These are phyloP conservation scores for Prototheca wickerhamii DNA, from an alignment of 163 green algal genomes.

Conservation along the genomic window DNA sequence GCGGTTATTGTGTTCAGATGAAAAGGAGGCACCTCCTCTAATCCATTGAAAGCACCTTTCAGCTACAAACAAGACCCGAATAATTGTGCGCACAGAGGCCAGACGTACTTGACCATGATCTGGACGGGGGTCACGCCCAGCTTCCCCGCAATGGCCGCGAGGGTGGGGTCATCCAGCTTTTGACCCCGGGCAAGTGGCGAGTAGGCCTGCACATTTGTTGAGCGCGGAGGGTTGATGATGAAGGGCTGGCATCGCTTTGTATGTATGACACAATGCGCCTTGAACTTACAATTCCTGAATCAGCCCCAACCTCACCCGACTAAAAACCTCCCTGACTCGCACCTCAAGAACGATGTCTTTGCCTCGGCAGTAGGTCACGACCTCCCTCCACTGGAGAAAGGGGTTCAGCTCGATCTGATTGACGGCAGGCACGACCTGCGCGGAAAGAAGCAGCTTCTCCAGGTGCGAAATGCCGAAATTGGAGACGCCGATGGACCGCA, in stretches of 20 bases:
- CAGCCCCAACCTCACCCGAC: not conserved
- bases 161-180: conserved; percentile 36
- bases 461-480: conserved; percentile 44
- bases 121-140: conserved; percentile 35
- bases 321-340: not conserved
- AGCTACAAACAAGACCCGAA: not conserved
- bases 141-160: conserved; percentile 25
- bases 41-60: not conserved
- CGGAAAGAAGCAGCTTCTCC: conserved; percentile 30
- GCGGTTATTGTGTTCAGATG: not conserved
- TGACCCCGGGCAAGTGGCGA: conserved; percentile 46
- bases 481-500: conserved; percentile 38
- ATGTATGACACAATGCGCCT: not conserved
- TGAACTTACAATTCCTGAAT: not conserved
- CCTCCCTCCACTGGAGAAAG: conserved; percentile 46
- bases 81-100: not conserved
- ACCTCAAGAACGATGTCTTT: conserved; percentile 52
- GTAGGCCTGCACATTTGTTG: conserved; percentile 59
- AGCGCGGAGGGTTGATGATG: not conserved
- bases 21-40: not conserved
- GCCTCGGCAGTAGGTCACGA: conserved; percentile 42
- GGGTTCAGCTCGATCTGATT: conserved; percentile 62
- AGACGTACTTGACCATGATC: conserved; percentile 29
- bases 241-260: not conserved
- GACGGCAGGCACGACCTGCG: conserved; percentile 26